Evolutionary conservation across 345 rosid genomes (phyloP), one percentile per base, ranked within the genome.

Genomic region (Abelmoschus esculentus): DNA sequence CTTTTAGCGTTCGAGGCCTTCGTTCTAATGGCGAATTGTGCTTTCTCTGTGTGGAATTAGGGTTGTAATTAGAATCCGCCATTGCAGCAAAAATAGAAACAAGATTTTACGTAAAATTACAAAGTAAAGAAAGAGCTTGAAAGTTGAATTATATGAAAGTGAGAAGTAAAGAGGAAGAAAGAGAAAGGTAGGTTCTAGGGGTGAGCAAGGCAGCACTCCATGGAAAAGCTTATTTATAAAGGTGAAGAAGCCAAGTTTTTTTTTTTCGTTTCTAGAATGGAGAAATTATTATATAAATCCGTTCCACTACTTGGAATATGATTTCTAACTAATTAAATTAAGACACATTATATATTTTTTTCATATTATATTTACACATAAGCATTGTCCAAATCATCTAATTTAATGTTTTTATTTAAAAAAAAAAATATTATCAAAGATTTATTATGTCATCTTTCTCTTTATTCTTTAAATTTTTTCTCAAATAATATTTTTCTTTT

Each of bases 1-100:
- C 98, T 80, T 90, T 93, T 49, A 93, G 92, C 97, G 81, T 75
- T 32, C 57, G 72, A 38, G 80, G 86, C 19, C 80, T 81, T 5
- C 73, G 67, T 73, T 78, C 84, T 1, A 46, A 11, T 3, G 74
- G n/a, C 7, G 70, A 70, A n/a, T 77, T 49, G 0, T 52, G 73
- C 15, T 66, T 61, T 70, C 70, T 78, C 15, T 67, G 73, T 49
- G 44, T 74, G 1, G 63, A 14, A 58, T 34, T 34, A 44, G 58
- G n/a, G 44, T 36, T 49, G 14, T 69, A 72, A 62, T 31, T 49
- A 13, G 72, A 79, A 47, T 67, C 69, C 80, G 40, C 17, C 38
- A 58, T 58, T 13, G 64, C 38, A 15, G 65, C 65, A 13, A 44
- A 22, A 40, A 1, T 22, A 5, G 60, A 55, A 54, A 18, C 66